These are phyloP conservation scores for Kwoniella mangroviensis DNA, from an alignment of 768 basidiomycete genomes.

Conservation along the genomic window DNA sequence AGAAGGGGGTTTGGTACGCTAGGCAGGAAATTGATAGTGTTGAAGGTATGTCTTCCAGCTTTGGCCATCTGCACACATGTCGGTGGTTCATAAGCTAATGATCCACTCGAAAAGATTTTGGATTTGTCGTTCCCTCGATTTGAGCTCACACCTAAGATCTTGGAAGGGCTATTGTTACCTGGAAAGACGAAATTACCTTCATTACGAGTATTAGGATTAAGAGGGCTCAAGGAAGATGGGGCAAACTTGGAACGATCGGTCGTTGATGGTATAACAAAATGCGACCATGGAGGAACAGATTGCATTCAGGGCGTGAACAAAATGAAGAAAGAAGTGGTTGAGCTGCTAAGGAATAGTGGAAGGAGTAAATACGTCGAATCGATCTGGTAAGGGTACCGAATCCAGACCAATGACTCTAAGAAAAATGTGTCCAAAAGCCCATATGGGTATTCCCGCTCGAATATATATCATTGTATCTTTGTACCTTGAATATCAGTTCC, in stretches of 20 bases:
- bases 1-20: slow-evolving; percentile 28
- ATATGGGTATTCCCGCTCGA: too few species aligned
- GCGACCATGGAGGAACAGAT: background rate
- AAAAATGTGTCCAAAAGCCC: too few species aligned
- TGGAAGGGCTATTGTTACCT: slow-evolving; percentile 20
- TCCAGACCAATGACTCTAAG: too few species aligned
- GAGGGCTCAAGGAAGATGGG: background rate
- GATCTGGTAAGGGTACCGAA: slow-evolving; percentile 12
- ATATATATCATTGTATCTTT: too few species aligned
- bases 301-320: background rate
- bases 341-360: slow-evolving; percentile 13
- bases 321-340: slow-evolving; percentile 3
- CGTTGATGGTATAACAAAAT: background rate
- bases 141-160: slow-evolving; percentile 3
- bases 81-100: background rate
- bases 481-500: too few species aligned
- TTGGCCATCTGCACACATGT: background rate
- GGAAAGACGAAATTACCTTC: slow-evolving; percentile 18
- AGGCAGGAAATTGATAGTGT: slow-evolving; percentile 36
- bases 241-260: background rate
- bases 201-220: slow-evolving; percentile 19
- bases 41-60: slow-evolving; percentile 23
- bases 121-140: slow-evolving; percentile 26
- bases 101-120: slow-evolving; percentile 16
- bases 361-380: slow-evolving; percentile 25